Evolutionary conservation across 2,329 filamentous ascomycete genomes (phyloP).

Genomic region (Berkeleyomyces rouxiae): DNA sequence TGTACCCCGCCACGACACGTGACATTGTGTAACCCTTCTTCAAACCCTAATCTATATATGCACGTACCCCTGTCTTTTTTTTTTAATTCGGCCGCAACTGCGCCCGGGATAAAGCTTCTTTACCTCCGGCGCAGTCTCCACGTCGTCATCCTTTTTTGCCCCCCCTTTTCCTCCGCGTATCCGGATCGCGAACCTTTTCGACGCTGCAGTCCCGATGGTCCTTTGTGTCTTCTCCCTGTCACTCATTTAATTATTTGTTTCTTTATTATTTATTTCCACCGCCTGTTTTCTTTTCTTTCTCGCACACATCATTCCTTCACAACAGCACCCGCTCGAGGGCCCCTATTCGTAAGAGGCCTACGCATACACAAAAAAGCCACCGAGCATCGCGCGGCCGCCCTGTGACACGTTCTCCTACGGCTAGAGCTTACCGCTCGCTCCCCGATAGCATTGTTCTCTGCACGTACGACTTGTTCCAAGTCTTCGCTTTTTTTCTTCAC

Average conservation of each 20-base stretch:
- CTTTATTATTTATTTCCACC: not conserved
- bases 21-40: not conserved
- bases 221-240: not conserved
- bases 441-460: not conserved
- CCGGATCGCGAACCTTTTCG: not conserved
- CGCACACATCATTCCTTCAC: not conserved
- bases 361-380: not conserved
- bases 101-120: not conserved
- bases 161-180: not conserved
- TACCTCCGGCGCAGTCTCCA: not conserved
- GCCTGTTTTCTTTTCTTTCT: not conserved
- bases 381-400: not conserved
- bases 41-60: not conserved
- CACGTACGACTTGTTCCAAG: not conserved
- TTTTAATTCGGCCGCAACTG: not conserved
- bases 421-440: not conserved
- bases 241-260: constrained; percentile 1
- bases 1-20: not conserved
- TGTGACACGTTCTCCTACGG: not conserved
- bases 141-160: not conserved
- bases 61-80: not conserved
- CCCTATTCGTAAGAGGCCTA: not conserved
- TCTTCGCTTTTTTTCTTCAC: not conserved
- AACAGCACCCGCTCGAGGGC: not conserved
- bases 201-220: not conserved